Evolutionary conservation across 2,329 filamentous ascomycete species (phyloP), one percentile per base, ranked within the genome.

Genomic region (Fusarium buharicum): DNA sequence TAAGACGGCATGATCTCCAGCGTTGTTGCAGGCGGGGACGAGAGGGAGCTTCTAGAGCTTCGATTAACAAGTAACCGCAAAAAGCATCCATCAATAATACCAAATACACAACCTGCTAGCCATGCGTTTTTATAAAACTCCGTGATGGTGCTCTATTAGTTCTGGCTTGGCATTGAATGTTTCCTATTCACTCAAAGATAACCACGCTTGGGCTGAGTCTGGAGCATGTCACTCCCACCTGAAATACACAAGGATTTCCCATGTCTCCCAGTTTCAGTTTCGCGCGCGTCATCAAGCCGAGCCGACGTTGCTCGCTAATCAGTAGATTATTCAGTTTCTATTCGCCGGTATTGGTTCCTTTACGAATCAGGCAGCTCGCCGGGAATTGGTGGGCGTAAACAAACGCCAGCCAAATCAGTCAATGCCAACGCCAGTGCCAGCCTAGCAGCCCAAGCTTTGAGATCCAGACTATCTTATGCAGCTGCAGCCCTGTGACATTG

Each of bases 301-400:
- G 53, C 41, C 33, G 18, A 18, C 37, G 22, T 30, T 30, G 24
- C 20, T 30, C 49, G 50, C 34, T 13, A 34, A 57, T 20, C 31
- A 37, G 14, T 33, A 20, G 30, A 17, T 45, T 30, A 5, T 24
- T 24, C 22, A 5, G 28, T 30, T 34, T 31, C 4, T 13, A 28
- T 28, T 13, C 20, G 31, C 33, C 46, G 34, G 44, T 17, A 47
- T 48, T 28, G 27, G 4, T 12, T 10, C 27, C 52, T 22, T 60
- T 41, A 58, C 60, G 22, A 64, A 64, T 60, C 50, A 63, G 55
- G 40, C 22, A 60, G 45, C 45, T 52, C 28, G 34, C 31, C 45
- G 47, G 46, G 31, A 53, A 59, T 49, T 40, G 41, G 57, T 46
- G 59, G 49, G 22, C 46, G 13, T 59, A 59, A 41, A 17, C 33